Base-by-base conservation (phyloP, 176 grass and related monocot species). In the Zoysia japonica region DNA sequence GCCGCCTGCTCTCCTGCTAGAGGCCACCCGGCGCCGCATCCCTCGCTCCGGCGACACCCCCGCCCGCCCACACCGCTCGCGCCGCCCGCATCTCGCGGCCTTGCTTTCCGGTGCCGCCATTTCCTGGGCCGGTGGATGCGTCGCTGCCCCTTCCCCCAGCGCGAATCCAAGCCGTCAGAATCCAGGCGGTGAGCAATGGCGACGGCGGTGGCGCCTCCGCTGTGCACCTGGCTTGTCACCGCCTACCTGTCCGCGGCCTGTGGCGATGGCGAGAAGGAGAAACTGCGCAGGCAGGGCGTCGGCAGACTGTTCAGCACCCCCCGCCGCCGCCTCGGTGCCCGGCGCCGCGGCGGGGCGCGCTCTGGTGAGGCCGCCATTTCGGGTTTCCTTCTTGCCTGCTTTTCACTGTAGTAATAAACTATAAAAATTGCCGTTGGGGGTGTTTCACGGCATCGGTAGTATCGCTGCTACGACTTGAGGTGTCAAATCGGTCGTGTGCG, bases 211-310 rank as follows among this genome's bases (percentile, higher is more conserved):
- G 88, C 90, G 64, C 84, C 90, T 41, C 90, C 93, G 49, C 93
- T 93, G 5, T 90, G 90, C 90, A 96, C 90, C 49, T 96, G 93
- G 90, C 80, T 96, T 39, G 90, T 93, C 47, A 88, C 93, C 53
- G 93, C 90, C 35, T 89, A 82, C 85, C 60, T 96, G 83, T 96
- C 90, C 14, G 90, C 89, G 65, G 86, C 90, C 37, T 96, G 85
- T 69, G 68, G 42, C 57, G 84, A 28, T 6, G 50, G 36, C 6
- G 90, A 77, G 10, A 76, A 85, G 43, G 71, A 67, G 69, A 72
- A 84, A 65, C 79, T 80, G 39, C 81, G 81, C 63, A 64, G 65
- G 75, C 39, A 82, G 20, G 60, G 82, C 38, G 71, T 49, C 17
- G 68, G 60, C 6, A 88, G 66, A 3, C 38, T 84, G 37, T 81